Percentiles rank a stretch among this genome's conserved stretches.
Conservation (phyloP, 257 asterid species). For the Cruciata laevipes region DNA sequence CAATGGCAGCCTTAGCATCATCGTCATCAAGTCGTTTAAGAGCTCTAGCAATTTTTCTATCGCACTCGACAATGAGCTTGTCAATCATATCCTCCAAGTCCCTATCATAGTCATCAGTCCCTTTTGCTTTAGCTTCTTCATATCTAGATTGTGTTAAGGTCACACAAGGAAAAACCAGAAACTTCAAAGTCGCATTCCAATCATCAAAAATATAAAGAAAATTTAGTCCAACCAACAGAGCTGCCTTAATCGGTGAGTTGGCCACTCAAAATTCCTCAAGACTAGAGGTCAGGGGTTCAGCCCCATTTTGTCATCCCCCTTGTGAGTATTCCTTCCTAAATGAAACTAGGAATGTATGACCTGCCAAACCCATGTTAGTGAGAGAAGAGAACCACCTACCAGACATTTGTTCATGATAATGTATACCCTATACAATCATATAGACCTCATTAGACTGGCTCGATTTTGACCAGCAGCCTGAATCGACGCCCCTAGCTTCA, state of each 20-base stretch:
- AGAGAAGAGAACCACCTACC: neutral
- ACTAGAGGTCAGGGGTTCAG: neutral
- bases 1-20: constrained; percentile 97
- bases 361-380: neutral
- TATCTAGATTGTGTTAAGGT: constrained; percentile 61
- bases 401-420: neutral
- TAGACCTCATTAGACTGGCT: neutral
- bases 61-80: constrained; percentile 92
- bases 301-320: neutral
- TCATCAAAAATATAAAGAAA: neutral
- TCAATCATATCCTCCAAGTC: constrained; percentile 95
- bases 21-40: constrained; percentile 88
- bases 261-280: neutral
- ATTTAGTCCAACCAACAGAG: neutral
- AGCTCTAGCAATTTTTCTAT: constrained; percentile 83
- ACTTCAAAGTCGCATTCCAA: neutral
- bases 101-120: constrained; percentile 76
- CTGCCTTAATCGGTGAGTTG: too few relatives aligned
- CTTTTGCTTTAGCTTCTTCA: constrained; percentile 74
- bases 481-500: neutral
- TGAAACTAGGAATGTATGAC: neutral
- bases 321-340: too few relatives aligned
- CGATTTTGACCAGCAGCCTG: neutral
- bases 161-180: constrained; percentile 13
- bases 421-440: neutral